Evolutionary conservation across 2,329 filamentous ascomycete species (phyloP).

Genomic region (Aspergillus spinulosporus): DNA sequence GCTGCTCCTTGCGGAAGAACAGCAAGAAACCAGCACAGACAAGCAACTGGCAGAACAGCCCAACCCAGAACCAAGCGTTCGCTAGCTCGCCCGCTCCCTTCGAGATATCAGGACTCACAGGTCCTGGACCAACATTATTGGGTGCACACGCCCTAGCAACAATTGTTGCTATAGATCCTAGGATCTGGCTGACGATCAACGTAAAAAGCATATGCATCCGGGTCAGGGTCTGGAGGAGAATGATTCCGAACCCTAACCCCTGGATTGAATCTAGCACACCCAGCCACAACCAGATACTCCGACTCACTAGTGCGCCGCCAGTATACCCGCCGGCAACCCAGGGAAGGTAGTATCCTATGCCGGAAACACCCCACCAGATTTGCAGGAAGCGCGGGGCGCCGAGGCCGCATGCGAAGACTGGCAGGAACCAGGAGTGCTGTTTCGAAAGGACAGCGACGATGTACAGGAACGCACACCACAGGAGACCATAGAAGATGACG

Average conservation of each 20-base stretch:
- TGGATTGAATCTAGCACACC: slow-evolving; percentile 66
- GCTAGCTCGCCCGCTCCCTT: slow-evolving; percentile 48
- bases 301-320: slow-evolving; percentile 56
- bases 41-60: slow-evolving; percentile 56
- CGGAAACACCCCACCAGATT: slow-evolving; percentile 65
- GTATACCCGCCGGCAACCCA: slow-evolving; percentile 58
- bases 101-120: slow-evolving; percentile 63
- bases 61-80: slow-evolving; percentile 62
- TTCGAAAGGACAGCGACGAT: slow-evolving; percentile 58
- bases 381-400: slow-evolving; percentile 66
- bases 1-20: neutral
- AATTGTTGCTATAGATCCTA: slow-evolving; percentile 64
- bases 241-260: slow-evolving; percentile 67
- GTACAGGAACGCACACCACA: slow-evolving; percentile 53
- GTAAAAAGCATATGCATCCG: slow-evolving; percentile 65
- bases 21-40: slow-evolving; percentile 42
- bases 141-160: slow-evolving; percentile 61
- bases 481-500: slow-evolving; percentile 50
- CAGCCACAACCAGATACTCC: slow-evolving; percentile 66
- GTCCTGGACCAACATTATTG: slow-evolving; percentile 60
- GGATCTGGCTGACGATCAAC: slow-evolving; percentile 59
- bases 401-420: slow-evolving; percentile 66
- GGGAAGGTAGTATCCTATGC: slow-evolving; percentile 62
- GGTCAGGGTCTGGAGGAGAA: slow-evolving; percentile 64
- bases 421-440: slow-evolving; percentile 65